Evolutionary conservation across 768 basidiomycete genomes (phyloP), one percentile per base, ranked within the genome.

Genomic region (Russula foetens): DNA sequence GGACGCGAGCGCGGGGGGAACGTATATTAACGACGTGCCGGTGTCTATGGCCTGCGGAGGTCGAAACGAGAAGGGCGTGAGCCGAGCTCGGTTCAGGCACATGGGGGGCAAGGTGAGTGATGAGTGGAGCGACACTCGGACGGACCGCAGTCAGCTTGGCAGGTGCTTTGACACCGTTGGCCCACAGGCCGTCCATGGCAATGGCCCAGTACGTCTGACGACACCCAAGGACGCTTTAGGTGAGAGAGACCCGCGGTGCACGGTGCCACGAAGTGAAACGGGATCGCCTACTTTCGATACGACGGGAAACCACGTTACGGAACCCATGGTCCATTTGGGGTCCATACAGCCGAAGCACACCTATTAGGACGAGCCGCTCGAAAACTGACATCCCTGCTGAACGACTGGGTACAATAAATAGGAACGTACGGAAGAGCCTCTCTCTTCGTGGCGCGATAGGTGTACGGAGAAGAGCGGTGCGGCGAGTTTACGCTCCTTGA

Each of bases 11-110:
- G 67, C 49, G 41, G 71, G 68, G 1, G 84, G 82, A 7, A 84
- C 60, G 69, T 86, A 86, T 59, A 86, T 80, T 28, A 86, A 73
- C 29, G 84, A 82, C 4, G 84, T 85, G 31, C 86, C 85, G 0
- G 84, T 84, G 66, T 88, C 86, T 59, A 88, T 77, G 21, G 84
- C 83, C 84, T 86, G 57, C 7, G 29, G 29, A 26, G 23, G 24
- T 4, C 2, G 17, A 2, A 5, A 49, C 1, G 6, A 15, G 9
- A 26, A 24, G 23, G 4, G 11, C 1, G 17, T 39, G 14, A 45
- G 43, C n/a, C 24, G 26, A 51, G 23, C 44, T 26, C 38, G 26
- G 11, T 5, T 15, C 7, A 15, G 24, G 12, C 1, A 46, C 7
- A 24, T 26, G 24, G 23, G 12, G 15, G 11, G 31, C 31, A 33